Evolutionary conservation across 2,329 filamentous ascomycete species (phyloP), one percentile per base, ranked within the genome.

Genomic region (Metarhizium album): DNA sequence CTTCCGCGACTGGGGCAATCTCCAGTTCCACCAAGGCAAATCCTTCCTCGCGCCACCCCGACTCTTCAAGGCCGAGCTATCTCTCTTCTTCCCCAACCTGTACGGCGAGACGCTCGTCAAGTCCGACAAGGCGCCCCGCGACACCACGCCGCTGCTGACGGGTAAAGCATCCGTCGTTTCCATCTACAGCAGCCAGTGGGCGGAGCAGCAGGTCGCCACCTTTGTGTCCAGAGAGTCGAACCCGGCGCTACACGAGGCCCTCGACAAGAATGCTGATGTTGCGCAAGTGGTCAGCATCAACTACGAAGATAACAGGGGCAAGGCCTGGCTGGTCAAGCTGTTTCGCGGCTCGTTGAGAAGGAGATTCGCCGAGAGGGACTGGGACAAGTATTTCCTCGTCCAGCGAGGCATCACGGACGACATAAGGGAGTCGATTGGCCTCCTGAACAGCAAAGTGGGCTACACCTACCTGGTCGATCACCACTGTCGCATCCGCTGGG

Each of bases 41-140:
- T 89, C 89, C 23, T 98, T 96, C 70, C 73, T 91, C 48, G 83
- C 89, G 20, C 91, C 91, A 37, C 81, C 86, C 3, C 77, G 85
- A n/a, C 77, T 91, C 46, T 97, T 97, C 76, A 86, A 83, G 62
- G 78, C 78, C 57, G 87, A 94, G 38, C 78, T 83, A 48, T 86
- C 91, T 4, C 79, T 96, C 56, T 97, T 86, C 74, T 96, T 98
- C 71, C 93, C 93, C 45, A 98, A 98, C 70, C 74, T 98, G 52
- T 80, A 79, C 64, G 93, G 93, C 45, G 74, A 79, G 58, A 96
- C 90, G 2, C 75, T 96, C 29, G 70, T 79, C 50, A 82, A 80
- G 58, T 70, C 70, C 47, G 61, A 72, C 69, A 65, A 64, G 53
- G 58, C 70, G 46, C 65, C 74, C 42, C 71, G 68, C 51, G 81